phyloP scores from a whole-genome alignment of 1,139 yeast genomes.

The Kodamaea alishanica region DNA sequence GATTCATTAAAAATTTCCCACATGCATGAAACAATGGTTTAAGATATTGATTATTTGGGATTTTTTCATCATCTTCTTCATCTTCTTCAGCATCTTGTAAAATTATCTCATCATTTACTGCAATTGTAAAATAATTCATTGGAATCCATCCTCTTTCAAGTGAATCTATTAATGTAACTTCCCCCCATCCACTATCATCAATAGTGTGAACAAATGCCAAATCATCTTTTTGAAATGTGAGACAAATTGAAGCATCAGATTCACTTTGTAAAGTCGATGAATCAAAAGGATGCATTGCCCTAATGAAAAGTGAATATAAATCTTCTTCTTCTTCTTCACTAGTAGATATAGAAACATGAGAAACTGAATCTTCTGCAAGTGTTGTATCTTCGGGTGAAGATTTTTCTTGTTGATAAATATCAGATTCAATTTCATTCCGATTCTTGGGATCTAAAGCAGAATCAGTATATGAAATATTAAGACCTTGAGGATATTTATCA shows the following conservation, averaged over 20 bases:
- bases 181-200: conserved; percentile 97
- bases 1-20: conserved; percentile 71
- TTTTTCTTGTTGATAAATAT: too few relatives aligned
- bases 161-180: conserved; percentile 71
- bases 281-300: conserved; percentile 79
- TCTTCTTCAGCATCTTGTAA: conserved; percentile 13
- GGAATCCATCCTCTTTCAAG: conserved; percentile 95
- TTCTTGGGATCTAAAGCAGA: conserved; percentile 21
- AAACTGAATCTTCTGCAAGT: conserved; percentile 7
- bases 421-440: too few relatives aligned
- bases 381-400: too few relatives aligned
- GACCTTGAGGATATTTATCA: conserved; percentile 15
- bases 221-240: conserved; percentile 77
- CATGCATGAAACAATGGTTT: conserved; percentile 66
- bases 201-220: conserved; percentile 83
- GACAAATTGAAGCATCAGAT: conserved; percentile 73
- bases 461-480: conserved; percentile 18
- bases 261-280: conserved; percentile 61
- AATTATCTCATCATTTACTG: conserved; percentile 39
- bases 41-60: conserved; percentile 45
- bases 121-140: conserved; percentile 77
- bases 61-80: conserved; percentile 22
- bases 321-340: conserved; percentile 30
- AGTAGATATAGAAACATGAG: conserved; percentile 6
- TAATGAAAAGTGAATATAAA: conserved; percentile 45